phyloP scores from a whole-genome alignment of 2,329 filamentous ascomycete genomes.

The Orbilia oligospora region DNA sequence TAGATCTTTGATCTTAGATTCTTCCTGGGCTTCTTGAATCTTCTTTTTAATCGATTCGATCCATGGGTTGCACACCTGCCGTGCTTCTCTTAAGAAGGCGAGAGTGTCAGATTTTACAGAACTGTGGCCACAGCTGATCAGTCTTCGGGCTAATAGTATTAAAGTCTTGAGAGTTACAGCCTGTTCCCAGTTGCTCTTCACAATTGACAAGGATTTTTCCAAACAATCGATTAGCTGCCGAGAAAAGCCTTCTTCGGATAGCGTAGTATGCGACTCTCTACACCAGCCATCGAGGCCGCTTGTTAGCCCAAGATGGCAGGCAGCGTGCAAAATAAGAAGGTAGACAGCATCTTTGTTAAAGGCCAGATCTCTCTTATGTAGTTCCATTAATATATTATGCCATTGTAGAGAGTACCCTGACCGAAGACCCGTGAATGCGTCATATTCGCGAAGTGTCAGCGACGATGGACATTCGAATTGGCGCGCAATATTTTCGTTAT shows the following conservation, averaged over 20 bases:
- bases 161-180: conserved; percentile 55
- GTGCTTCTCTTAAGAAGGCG: conserved; percentile 46
- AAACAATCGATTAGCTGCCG: conserved; percentile 12
- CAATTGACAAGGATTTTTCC: conserved; percentile 64
- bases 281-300: conserved; percentile 1
- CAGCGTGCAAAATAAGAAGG: conserved; percentile 70
- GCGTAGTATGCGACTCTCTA: conserved; percentile 27
- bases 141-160: conserved; percentile 53
- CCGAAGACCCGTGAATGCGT: conserved; percentile 70
- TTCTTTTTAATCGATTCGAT: conserved; percentile 9
- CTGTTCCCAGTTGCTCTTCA: conserved; percentile 71
- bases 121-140: conserved; percentile 37
- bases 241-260: conserved; percentile 30
- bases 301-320: conserved; percentile 69
- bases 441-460: conserved; percentile 72
- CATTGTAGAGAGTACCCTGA: conserved; percentile 71
- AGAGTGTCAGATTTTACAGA: conserved; percentile 12
- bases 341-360: conserved; percentile 71
- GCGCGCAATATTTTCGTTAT: conserved; percentile 72
- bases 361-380: conserved; percentile 70
- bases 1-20: neutral
- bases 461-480: conserved; percentile 70
- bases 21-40: conserved; percentile 3
- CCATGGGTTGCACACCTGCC: conserved; percentile 32
- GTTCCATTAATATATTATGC: conserved; percentile 72